A percentile compares a stretch with the other conserved stretches of the same genome.
phyloP scores from a whole-genome alignment of 495 filamentous ascomycete genomes.

The Neurospora cerealis region DNA sequence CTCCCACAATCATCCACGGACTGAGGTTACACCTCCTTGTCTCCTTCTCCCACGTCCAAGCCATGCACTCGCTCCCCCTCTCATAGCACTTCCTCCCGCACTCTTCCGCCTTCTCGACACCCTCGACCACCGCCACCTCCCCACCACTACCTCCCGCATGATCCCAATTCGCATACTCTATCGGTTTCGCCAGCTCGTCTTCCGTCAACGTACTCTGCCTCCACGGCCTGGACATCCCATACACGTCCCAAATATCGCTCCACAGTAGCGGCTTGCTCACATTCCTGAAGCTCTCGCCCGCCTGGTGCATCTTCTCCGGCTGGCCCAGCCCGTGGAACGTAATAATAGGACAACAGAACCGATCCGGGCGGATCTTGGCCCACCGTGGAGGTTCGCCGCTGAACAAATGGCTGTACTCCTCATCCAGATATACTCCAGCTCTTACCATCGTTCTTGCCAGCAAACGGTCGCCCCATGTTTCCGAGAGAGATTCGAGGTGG shows the following conservation, averaged over 20 bases:
- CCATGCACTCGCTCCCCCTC: slow-evolving; percentile 20
- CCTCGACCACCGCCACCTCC: slow-evolving; percentile 13
- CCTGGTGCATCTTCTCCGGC: slow-evolving; percentile 23
- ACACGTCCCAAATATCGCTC: slow-evolving; percentile 29
- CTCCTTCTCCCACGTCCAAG: slow-evolving; percentile 33
- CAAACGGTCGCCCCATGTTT: slow-evolving; percentile 34
- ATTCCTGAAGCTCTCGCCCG: slow-evolving; percentile 25
- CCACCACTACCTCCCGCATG: slow-evolving; percentile 27
- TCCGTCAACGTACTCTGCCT: slow-evolving; percentile 19
- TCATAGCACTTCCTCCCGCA: not conserved
- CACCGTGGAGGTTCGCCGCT: slow-evolving; percentile 34
- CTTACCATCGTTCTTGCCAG: slow-evolving; percentile 31
- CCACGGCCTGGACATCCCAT: slow-evolving; percentile 21
- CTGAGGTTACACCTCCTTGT: slow-evolving; percentile 24
- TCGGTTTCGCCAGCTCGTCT: slow-evolving; percentile 9
- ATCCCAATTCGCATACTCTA: slow-evolving; percentile 26
- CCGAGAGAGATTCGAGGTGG: slow-evolving; percentile 27
- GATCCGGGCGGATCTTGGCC: slow-evolving; percentile 30
- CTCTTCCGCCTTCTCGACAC: slow-evolving; percentile 16
- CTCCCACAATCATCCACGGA: slow-evolving; percentile 36
- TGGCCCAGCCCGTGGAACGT: slow-evolving; percentile 30
- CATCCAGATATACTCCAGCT: slow-evolving; percentile 32
- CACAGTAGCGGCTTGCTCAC: slow-evolving; percentile 27
- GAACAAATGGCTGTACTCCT: slow-evolving; percentile 34
- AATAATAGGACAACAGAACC: slow-evolving; percentile 31